Evolutionary conservation across 2,329 filamentous ascomycete genomes (phyloP).

Genomic region (Furcasterigmium sp.): DNA sequence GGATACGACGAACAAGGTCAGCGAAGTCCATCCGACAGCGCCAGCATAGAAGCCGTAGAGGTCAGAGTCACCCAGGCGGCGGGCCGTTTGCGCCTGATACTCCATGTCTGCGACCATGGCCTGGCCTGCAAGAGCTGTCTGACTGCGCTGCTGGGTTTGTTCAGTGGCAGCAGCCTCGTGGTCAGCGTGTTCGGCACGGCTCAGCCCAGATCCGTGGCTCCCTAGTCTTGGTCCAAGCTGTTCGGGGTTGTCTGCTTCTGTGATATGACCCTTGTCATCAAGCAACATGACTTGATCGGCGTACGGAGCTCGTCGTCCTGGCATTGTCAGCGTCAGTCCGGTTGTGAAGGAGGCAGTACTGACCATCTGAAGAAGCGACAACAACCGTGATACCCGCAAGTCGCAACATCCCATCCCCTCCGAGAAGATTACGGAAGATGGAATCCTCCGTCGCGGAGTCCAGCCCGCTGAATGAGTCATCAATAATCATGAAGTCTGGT

Average conservation of each 20-base stretch:
- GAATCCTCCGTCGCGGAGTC: constrained; percentile 19
- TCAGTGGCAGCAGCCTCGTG: no score
- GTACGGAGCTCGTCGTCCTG: constrained; percentile 12
- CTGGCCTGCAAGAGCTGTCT: background rate
- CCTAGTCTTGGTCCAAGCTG: background rate
- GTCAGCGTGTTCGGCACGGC: no score
- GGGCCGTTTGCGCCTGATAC: constrained; percentile 6
- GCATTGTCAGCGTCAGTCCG: background rate
- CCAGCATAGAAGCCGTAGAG: constrained; percentile 18
- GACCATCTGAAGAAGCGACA: constrained; percentile 8
- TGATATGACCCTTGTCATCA: constrained; percentile 1
- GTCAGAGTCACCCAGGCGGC: constrained; percentile 8
- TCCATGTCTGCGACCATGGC: constrained; percentile 2
- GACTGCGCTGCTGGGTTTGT: background rate
- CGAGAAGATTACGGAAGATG: constrained; percentile 18
- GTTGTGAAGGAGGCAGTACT: background rate
- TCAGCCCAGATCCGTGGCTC: background rate
- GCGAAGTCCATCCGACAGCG: constrained; percentile 18
- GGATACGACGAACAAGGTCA: constrained; percentile 12
- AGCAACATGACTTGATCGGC: constrained; percentile 5
- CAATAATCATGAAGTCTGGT: constrained; percentile 16
- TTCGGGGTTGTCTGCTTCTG: background rate
- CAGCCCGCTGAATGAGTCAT: constrained; percentile 26
- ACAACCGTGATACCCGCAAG: constrained; percentile 15
- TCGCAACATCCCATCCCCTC: constrained; percentile 15